A percentile compares a stretch with the other conserved stretches of the same genome.
Evolutionary conservation across 495 filamentous ascomycete species (phyloP).

Genomic region (Neurospora sp.): DNA sequence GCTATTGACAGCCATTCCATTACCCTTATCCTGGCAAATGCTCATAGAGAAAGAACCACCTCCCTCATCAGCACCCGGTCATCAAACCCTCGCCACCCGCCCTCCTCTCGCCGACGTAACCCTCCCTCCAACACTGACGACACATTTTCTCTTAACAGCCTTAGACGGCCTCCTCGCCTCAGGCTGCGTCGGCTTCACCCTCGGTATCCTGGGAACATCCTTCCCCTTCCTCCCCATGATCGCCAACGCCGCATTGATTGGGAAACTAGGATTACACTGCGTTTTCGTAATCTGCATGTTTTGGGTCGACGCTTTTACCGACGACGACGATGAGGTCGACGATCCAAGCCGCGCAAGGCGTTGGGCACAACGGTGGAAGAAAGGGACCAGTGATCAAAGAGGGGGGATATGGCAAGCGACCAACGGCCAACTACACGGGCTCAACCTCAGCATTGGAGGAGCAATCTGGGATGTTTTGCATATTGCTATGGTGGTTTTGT

Average conservation of each 20-base stretch:
- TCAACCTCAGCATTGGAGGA: slow-evolving; percentile 2
- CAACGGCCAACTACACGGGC: not conserved
- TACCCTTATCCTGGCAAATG: slow-evolving; percentile 14
- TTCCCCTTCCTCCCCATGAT: slow-evolving; percentile 6
- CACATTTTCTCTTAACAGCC: slow-evolving; percentile 13
- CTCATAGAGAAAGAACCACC: slow-evolving; percentile 8
- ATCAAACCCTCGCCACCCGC: not conserved
- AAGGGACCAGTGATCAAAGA: not conserved
- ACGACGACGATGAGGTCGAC: not conserved
- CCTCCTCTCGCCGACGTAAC: slow-evolving; percentile 10
- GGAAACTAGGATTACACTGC: slow-evolving; percentile 12
- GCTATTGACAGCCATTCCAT: not conserved
- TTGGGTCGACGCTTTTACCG: not conserved
- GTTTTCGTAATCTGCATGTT: slow-evolving; percentile 13
- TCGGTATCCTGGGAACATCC: slow-evolving; percentile 12
- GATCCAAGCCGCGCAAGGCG: not conserved
- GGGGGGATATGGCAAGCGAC: not conserved
- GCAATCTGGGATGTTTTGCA: slow-evolving; percentile 15
- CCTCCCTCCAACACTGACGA: slow-evolving; percentile 1
- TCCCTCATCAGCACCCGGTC: not conserved
- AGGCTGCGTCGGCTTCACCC: slow-evolving; percentile 11
- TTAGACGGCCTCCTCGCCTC: slow-evolving; percentile 16
- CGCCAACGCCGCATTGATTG: slow-evolving; percentile 5
- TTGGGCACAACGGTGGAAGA: not conserved
- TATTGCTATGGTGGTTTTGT: slow-evolving; percentile 7